A percentile compares a stretch with the other conserved stretches of the same genome.
Conservation (phyloP, 2,329 filamentous ascomycete genomes). For the Xylaria sp. region DNA sequence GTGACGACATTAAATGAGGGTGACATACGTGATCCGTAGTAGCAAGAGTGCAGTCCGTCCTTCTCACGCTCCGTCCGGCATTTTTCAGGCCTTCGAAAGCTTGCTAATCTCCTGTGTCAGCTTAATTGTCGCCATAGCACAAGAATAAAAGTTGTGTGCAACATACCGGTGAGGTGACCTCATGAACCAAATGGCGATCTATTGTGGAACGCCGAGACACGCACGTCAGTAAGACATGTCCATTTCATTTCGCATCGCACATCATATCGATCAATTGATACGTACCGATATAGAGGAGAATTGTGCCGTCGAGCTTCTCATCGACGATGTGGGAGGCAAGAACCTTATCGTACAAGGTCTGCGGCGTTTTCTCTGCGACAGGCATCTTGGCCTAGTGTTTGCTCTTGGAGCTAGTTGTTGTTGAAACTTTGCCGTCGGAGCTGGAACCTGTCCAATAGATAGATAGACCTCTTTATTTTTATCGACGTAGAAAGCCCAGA, state of each 20-base stretch:
- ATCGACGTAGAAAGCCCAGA: background rate
- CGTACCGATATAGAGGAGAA: conserved; percentile 92
- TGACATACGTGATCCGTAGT: conserved; percentile 92
- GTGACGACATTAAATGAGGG: conserved; percentile 6
- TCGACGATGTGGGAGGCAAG: conserved; percentile 94
- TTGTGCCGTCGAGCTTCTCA: conserved; percentile 92
- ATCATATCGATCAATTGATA: conserved; percentile 30
- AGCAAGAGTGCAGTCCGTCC: conserved; percentile 95
- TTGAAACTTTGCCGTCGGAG: conserved; percentile 12
- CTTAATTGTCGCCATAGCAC: conserved; percentile 15
- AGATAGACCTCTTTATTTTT: background rate
- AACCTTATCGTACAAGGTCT: conserved; percentile 98
- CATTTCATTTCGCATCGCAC: conserved; percentile 2
- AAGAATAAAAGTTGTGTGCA: conserved; percentile 17
- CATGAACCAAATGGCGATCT: conserved; percentile 97
- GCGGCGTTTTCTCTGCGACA: conserved; percentile 59
- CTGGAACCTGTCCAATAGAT: conserved; percentile 4
- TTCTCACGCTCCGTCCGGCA: conserved; percentile 85
- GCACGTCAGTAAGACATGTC: conserved; percentile 31
- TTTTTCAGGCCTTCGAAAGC: conserved; percentile 96
- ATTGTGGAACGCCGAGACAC: conserved; percentile 30
- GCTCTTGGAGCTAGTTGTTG: conserved; percentile 16
- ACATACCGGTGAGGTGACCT: conserved; percentile 94
- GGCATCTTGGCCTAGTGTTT: conserved; percentile 69
- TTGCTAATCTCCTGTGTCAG: conserved; percentile 68